Base-by-base conservation (phyloP, 2,329 filamentous ascomycete genomes). In the Didymella arachidicola region DNA sequence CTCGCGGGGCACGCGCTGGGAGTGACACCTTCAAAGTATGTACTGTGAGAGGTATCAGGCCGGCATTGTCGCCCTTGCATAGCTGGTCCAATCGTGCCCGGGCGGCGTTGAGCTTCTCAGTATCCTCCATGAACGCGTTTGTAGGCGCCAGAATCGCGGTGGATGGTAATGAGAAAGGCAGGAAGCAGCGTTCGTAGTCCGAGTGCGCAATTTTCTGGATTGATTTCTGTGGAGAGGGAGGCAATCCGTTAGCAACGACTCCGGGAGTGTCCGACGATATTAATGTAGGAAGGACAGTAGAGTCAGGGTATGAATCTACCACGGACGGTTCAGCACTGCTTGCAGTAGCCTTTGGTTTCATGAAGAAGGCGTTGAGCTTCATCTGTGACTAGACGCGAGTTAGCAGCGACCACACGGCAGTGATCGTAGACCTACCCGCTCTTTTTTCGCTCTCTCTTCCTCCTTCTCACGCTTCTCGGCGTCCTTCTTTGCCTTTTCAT, bases 131-230 rank as follows among this genome's bases (percentile, higher is more conserved):
- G 18, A 75, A 70, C 0, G 66, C 61, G 48, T 78, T 81, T 47
- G 82, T 66, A 0, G 83, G 82, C 0, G 93, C 92, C 52, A 97
- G 67, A n/a, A 79, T 85, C 1, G 92, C 90, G 69, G 92, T 84
- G 2, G 87, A 83, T 58, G 92, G 89, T 44, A 95, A 72, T 62
- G 90, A 93, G 75, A 97, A 98, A 0, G 91, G 88, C 30, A 92
- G 84, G 70, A 98, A 98, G 34, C 83, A 80, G 65, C 86, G 87
- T 18, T 90, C 65, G 59, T 80, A 79, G 60, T 82, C 80, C 6
- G 75, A 77, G 25, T 76, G 66, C 10, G 66, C 66, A 53, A 74
- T 77, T 47, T 70, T 69, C 16, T 61, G 63, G 19, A 71, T 63
- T 2, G 53, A 50, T 49, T 73, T 77, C 74, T 76, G 72, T 59